Evolutionary conservation across 179 eudicot species (phyloP).

Genomic region (Beta corolliflora): DNA sequence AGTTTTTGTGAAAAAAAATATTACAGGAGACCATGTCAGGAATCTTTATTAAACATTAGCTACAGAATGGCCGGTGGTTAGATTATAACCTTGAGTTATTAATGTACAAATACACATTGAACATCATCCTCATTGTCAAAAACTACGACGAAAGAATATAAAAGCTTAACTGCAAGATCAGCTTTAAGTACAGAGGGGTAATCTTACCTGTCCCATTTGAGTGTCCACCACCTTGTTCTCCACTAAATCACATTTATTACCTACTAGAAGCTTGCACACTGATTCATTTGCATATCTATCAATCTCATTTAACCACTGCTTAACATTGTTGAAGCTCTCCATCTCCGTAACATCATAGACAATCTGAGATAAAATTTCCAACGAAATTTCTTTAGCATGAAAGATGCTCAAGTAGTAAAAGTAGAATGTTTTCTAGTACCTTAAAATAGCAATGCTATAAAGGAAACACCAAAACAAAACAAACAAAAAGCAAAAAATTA

Average conservation of each 20-base stretch:
- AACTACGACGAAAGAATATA: background rate
- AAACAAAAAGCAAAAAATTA: no score
- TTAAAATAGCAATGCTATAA: background rate
- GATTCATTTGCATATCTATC: slow-evolving; percentile 63
- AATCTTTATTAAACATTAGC: background rate
- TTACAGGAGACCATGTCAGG: background rate
- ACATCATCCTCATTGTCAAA: background rate
- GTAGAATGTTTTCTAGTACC: background rate
- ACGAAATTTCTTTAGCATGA: background rate
- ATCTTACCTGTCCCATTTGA: slow-evolving; percentile 52
- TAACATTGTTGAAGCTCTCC: slow-evolving; percentile 72
- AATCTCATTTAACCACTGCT: slow-evolving; percentile 71
- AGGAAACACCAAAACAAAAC: background rate
- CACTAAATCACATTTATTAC: slow-evolving; percentile 63
- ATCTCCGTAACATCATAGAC: slow-evolving; percentile 66
- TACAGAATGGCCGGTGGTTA: background rate
- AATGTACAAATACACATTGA: background rate
- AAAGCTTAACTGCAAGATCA: no score
- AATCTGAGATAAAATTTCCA: slow-evolving; percentile 38
- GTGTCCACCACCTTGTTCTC: slow-evolving; percentile 63
- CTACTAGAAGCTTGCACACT: slow-evolving; percentile 67
- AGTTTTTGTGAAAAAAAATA: background rate
- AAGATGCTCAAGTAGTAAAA: background rate
- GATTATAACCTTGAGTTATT: background rate
- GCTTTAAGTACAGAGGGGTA: background rate